Evolutionary conservation across 108 stramenopile species (phyloP), one percentile per base, ranked within the genome.

Genomic region (Parmales sp.): DNA sequence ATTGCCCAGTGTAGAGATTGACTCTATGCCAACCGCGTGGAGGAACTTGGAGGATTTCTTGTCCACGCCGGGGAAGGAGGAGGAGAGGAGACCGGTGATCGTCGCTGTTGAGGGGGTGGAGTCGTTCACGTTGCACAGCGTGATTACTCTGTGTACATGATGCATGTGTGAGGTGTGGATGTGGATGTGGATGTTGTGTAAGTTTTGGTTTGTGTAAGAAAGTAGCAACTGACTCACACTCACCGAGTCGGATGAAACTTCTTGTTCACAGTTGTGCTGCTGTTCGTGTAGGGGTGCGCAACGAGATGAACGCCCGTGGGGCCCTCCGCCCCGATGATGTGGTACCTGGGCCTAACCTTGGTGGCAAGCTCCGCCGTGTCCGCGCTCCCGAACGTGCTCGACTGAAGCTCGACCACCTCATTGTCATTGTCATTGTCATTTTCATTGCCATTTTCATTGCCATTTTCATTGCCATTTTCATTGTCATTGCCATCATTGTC

Each of bases 331-430:
- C 73, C 70, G 43, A 80, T 80, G 13, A 89, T 60, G 72, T 92
- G 91, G 73, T 92, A 92, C 41, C 88, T 69, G 18, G 91, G 87
- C 23, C 83, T 78, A 29, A 76, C 65, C 38, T 64, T 69, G 51
- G 85, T 74, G 22, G 86, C 87, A 11, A 88, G 70, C 72, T 90
- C 81, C 3, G 88, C 84, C 11, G 87, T 80, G 72, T 92, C 91
- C 69, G 76, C 88, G 3, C 82, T 81, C 41, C 84, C 75, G 45
- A 63, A 23, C 26, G 48, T 51, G 37, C 28, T 37, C 39, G 23
- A 9, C 26, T 68, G 11, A 28, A 37, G 18, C 69, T n/a, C n/a
- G n/a, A n/a, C n/a, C n/a, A n/a, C n/a, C n/a, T 60, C 54, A 43
- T 16, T 43, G 41, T 11, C 8, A 16, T 43, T 16, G 16, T 43